Evolutionary conservation across 345 rosid genomes (phyloP).

Genomic region (Syzygium grande): DNA sequence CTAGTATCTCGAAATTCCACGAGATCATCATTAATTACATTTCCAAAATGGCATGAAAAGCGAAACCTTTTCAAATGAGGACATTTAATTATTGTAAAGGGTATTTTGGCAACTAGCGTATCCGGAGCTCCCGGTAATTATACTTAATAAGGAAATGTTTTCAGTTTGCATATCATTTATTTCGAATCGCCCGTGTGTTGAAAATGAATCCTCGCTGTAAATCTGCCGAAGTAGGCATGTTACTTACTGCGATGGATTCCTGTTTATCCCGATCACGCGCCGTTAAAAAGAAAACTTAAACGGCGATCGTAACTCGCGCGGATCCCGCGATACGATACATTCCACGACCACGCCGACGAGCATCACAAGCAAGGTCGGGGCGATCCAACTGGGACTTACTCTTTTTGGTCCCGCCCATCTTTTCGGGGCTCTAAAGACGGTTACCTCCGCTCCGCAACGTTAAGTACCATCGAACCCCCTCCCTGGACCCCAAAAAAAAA

Average conservation of each 20-base stretch:
- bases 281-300: no score
- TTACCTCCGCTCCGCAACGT: neutral
- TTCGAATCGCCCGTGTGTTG: no score
- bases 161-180: no score
- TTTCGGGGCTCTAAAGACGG: neutral
- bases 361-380: neutral
- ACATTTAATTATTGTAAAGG: neutral
- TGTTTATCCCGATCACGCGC: neutral
- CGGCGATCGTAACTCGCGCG: no score
- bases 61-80: neutral
- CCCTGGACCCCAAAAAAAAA: no score
- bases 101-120: neutral
- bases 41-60: neutral
- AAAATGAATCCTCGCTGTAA: neutral
- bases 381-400: neutral
- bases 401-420: neutral
- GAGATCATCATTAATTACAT: neutral
- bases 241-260: neutral
- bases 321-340: neutral
- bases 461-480: accelerated
- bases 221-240: neutral
- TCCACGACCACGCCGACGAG: no score
- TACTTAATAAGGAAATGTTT: neutral
- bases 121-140: neutral
- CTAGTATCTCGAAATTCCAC: neutral